Evolutionary conservation across 2,329 filamentous ascomycete species (phyloP).

Genomic region (Westerdykella sp.): DNA sequence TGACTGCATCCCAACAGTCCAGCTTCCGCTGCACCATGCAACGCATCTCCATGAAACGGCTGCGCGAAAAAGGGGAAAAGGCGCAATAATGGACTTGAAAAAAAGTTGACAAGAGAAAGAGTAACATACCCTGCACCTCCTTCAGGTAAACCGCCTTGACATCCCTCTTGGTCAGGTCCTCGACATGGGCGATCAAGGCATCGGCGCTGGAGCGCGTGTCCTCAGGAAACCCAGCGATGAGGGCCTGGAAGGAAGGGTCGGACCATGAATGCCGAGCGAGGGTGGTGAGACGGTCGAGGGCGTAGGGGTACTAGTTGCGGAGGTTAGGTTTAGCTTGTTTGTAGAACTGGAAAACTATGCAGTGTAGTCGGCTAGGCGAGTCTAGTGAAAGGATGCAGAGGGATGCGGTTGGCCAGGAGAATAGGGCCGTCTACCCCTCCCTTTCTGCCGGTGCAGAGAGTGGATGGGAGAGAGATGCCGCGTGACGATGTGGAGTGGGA

Average conservation of each 20-base stretch:
- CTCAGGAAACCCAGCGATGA: constrained; percentile 64
- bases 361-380: too few species aligned
- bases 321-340: constrained; percentile 19
- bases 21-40: too few species aligned
- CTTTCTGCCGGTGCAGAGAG: constrained; percentile 2
- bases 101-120: constrained; percentile 3
- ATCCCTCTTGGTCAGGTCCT: constrained; percentile 64
- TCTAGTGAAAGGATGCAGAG: background rate
- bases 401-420: constrained; percentile 3
- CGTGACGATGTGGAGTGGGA: constrained; percentile 17
- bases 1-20: too few species aligned
- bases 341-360: background rate
- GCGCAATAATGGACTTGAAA: too few species aligned
- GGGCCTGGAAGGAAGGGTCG: constrained; percentile 56
- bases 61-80: too few species aligned
- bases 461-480: constrained; percentile 8
- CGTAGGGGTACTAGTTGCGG: constrained; percentile 65
- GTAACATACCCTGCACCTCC: constrained; percentile 54
- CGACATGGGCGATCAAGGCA: constrained; percentile 60
- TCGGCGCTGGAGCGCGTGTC: constrained; percentile 54
- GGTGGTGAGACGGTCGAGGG: constrained; percentile 58
- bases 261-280: constrained; percentile 64
- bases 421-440: constrained; percentile 11
- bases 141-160: constrained; percentile 74
- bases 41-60: too few species aligned